A percentile compares a stretch with the other conserved stretches of the same genome.
These are phyloP conservation scores for Hemisphaericaspora subhashii DNA, from an alignment of 1,139 yeast species.

Conservation along the genomic window DNA sequence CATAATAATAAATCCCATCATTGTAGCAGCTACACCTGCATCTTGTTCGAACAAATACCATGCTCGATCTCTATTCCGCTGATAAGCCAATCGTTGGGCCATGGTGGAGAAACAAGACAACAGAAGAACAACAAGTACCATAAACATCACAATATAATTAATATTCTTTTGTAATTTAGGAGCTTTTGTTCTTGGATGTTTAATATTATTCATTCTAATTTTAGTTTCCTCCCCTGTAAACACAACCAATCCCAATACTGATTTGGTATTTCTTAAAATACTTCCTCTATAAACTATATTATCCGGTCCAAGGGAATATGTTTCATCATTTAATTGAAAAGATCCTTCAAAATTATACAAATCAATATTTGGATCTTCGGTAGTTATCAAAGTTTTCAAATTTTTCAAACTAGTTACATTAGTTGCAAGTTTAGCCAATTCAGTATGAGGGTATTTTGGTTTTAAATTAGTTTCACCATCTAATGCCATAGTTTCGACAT, in stretches of 20 bases:
- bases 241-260: conserved; percentile 74
- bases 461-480: conserved; percentile 97
- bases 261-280: conserved; percentile 76
- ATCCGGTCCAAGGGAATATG: conserved; percentile 70
- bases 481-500: conserved; percentile 92
- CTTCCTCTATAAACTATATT: conserved; percentile 89
- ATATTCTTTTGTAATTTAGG: conserved; percentile 86
- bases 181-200: conserved; percentile 86
- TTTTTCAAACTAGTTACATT: conserved; percentile 53
- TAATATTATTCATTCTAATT: conserved; percentile 90
- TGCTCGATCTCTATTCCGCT: conserved; percentile 42
- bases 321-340: conserved; percentile 21
- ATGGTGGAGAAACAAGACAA: conserved; percentile 80
- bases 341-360: conserved; percentile 88
- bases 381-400: conserved; percentile 54
- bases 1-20: conserved; percentile 97
- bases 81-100: conserved; percentile 64
- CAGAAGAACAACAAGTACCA: conserved; percentile 78
- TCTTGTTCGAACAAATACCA: conserved; percentile 80
- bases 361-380: conserved; percentile 91
- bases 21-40: conserved; percentile 86
- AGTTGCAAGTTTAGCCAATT: conserved; percentile 50
- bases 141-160: conserved; percentile 78
- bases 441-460: conserved; percentile 65
- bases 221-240: conserved; percentile 97